A percentile compares a stretch with the other conserved stretches of the same genome.
Evolutionary conservation across 176 grass and related monocot genomes (phyloP).

Genomic region (Miscanthus lutarioriparius): DNA sequence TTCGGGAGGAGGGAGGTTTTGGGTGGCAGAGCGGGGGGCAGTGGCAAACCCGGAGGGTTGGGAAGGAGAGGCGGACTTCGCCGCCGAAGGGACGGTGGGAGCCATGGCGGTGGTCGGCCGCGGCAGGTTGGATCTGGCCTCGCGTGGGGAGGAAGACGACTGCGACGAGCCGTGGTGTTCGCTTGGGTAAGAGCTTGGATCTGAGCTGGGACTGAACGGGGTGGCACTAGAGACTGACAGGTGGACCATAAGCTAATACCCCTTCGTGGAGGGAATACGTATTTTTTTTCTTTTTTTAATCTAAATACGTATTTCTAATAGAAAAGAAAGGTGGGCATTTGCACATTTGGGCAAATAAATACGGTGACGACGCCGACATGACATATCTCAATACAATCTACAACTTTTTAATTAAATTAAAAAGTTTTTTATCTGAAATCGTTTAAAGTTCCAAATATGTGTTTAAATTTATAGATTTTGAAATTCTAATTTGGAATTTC

Average conservation of each 20-base stretch:
- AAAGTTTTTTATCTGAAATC: not conserved
- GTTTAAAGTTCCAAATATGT: not conserved
- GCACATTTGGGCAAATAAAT: no score
- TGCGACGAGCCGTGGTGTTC: conserved; percentile 26
- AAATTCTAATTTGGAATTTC: not conserved
- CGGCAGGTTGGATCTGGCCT: conserved; percentile 43
- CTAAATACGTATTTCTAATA: not conserved
- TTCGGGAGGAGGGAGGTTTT: conserved; percentile 5
- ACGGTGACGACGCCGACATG: no score
- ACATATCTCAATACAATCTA: no score
- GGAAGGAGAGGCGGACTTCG: conserved; percentile 85
- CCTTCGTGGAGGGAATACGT: not conserved
- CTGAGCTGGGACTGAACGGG: not conserved
- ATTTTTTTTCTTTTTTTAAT: no score
- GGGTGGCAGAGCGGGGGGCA: not conserved
- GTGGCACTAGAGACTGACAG: conserved; percentile 9
- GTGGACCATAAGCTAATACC: not conserved
- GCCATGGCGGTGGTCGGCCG: conserved; percentile 62
- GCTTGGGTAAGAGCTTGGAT: conserved; percentile 46
- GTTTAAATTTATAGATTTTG: not conserved
- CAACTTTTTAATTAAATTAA: no score
- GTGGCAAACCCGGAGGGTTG: conserved; percentile 72
- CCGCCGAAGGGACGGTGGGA: conserved; percentile 57
- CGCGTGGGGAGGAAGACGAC: conserved; percentile 40
- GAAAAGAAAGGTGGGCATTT: no score